Percentiles rank a stretch among this genome's conserved stretches.
Conservation (phyloP, 768 basidiomycete genomes). For the Mycena indigotica region DNA sequence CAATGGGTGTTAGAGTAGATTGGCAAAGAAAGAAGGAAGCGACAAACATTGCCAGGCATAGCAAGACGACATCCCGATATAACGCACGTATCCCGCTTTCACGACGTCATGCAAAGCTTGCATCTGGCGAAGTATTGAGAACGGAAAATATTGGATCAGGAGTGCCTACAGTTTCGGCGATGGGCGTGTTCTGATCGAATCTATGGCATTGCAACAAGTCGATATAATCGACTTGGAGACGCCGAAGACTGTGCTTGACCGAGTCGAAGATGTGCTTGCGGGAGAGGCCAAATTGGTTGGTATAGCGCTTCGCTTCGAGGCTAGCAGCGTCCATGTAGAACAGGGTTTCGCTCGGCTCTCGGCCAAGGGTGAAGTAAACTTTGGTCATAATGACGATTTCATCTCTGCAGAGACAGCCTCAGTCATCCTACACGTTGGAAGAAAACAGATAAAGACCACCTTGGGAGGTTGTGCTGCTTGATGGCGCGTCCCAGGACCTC, state of each 20-base stretch:
- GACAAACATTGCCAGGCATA: conserved; percentile 53
- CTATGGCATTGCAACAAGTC: conserved; percentile 62
- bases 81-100: conserved; percentile 62
- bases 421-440: neutral
- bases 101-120: conserved; percentile 70
- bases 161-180: conserved; percentile 51
- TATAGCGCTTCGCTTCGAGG: conserved; percentile 43
- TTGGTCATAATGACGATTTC: conserved; percentile 47
- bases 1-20: neutral
- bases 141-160: too few relatives aligned
- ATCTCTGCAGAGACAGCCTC: conserved; percentile 28
- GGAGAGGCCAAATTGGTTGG: conserved; percentile 48
- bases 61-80: conserved; percentile 61
- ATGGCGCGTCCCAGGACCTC: conserved; percentile 40
- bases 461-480: conserved; percentile 35
- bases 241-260: conserved; percentile 43
- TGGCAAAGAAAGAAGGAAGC: neutral
- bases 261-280: conserved; percentile 65
- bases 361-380: conserved; percentile 21
- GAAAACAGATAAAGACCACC: neutral
- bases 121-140: too few relatives aligned
- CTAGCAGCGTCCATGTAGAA: neutral
- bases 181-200: conserved; percentile 60
- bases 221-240: conserved; percentile 54
- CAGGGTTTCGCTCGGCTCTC: neutral